A percentile compares a stretch with the other conserved stretches of the same genome.
Evolutionary conservation across 345 rosid species (phyloP).

Genomic region (Citrus sp.): DNA sequence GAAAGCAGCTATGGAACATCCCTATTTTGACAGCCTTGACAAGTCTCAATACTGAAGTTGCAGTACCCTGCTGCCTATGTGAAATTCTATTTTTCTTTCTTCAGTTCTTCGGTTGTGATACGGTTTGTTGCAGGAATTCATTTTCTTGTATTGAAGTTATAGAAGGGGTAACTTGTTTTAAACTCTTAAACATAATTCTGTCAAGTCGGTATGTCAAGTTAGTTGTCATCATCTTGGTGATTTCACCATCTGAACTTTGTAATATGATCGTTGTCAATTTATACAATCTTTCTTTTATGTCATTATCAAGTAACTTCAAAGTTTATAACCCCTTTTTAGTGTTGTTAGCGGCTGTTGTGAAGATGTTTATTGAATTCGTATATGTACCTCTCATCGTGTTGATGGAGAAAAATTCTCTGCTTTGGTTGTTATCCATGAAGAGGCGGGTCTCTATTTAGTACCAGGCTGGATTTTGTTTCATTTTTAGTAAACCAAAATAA

Average conservation of each 20-base stretch:
- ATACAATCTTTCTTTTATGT: not conserved
- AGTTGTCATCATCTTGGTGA: constrained; percentile 57
- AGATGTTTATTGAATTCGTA: not conserved
- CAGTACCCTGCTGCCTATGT: not conserved
- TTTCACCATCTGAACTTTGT: constrained; percentile 7
- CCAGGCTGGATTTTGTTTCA: too few species aligned
- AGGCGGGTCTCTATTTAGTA: too few species aligned
- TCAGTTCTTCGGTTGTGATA: not conserved
- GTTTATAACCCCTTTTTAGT: not conserved
- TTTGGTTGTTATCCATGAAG: too few species aligned
- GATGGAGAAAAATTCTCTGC: too few species aligned
- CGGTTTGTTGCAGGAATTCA: not conserved
- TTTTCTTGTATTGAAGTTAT: not conserved
- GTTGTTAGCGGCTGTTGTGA: not conserved
- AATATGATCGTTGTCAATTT: not conserved
- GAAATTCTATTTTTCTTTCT: not conserved
- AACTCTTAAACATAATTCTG: not conserved
- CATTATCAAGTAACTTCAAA: not conserved
- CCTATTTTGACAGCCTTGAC: constrained; percentile 84
- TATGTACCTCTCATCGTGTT: not conserved
- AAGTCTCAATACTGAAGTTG: constrained; percentile 76
- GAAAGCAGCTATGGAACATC: constrained; percentile 86
- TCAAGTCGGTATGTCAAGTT: not conserved
- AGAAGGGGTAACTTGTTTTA: not conserved
- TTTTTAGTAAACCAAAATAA: too few species aligned